These are phyloP conservation scores for Uncinocarpus reesii DNA, from an alignment of 2,329 filamentous ascomycete species.

Conservation along the genomic window DNA sequence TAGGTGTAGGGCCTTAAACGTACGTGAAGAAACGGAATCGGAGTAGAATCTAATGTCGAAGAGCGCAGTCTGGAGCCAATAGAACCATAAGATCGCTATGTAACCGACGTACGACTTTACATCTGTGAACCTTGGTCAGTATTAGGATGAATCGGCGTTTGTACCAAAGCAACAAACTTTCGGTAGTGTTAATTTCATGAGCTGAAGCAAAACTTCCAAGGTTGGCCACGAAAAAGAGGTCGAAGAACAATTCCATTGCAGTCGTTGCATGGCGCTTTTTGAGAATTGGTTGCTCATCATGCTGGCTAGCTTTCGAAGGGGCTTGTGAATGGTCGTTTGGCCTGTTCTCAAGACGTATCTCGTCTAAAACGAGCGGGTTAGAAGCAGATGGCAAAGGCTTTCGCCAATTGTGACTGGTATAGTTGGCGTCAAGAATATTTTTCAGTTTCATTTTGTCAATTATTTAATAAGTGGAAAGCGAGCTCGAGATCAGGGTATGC, in stretches of 20 bases:
- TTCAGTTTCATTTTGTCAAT: slow-evolving; percentile 12
- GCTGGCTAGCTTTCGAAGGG: background rate
- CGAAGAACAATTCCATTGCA: slow-evolving; percentile 49
- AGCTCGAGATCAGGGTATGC: too few species aligned
- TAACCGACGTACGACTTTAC: slow-evolving; percentile 43
- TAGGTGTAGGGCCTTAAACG: slow-evolving; percentile 50
- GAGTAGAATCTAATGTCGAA: slow-evolving; percentile 57
- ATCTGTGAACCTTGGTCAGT: slow-evolving; percentile 20
- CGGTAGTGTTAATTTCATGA: slow-evolving; percentile 42
- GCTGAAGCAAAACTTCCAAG: slow-evolving; percentile 51
- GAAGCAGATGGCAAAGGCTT: slow-evolving; percentile 10
- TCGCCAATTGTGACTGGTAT: slow-evolving; percentile 8
- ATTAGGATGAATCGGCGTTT: background rate
- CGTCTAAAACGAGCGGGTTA: slow-evolving; percentile 2
- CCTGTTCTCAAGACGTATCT: background rate
- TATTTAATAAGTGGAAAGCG: background rate
- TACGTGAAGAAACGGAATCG: slow-evolving; percentile 54
- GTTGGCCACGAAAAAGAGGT: slow-evolving; percentile 55
- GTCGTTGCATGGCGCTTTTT: slow-evolving; percentile 29
- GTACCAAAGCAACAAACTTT: background rate
- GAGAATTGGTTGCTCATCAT: background rate
- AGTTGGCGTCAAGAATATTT: slow-evolving; percentile 12
- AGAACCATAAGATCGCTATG: slow-evolving; percentile 54
- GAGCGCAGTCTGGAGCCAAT: slow-evolving; percentile 55
- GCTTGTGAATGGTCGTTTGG: background rate